Evolutionary conservation across 768 basidiomycete genomes (phyloP), one percentile per base, ranked within the genome.

Genomic region (Russula sp.): DNA sequence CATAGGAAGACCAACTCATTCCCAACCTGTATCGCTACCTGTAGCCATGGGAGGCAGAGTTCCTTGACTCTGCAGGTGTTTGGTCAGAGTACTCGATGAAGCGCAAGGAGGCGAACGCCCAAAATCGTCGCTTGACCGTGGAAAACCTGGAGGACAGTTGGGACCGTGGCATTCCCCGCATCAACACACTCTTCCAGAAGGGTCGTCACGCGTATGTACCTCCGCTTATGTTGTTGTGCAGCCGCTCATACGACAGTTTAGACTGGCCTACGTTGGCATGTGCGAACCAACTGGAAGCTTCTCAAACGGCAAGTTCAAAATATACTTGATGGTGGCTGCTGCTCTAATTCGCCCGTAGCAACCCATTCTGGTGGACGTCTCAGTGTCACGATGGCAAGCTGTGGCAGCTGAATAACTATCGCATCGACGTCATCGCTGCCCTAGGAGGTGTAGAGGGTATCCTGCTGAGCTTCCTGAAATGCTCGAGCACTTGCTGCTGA

Each of bases 41-140:
- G 13, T 92, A 96, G 69, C 94, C 95, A 10, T 98, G 95, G 95
- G 93, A 96, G 72, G 91, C 94, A 0, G 95, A 98, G 73, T 98
- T 99, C 79, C 74, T 97, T 63, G 97, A 99, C 72, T 98, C 95
- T 2, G 95, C 95, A 44, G 93, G 97, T 69, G 97, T 99, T 45
- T 99, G 97, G 97, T 92, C 89, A 0, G 97, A 99, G 74, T 99
- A 99, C 74, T 95, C 96, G 0, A 91, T 98, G 94, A 99, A 98
- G 81, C 80, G 97, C 69, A 98, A 98, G 75, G 97, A 99, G 73
- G 97, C 97, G n/a, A 97, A 94, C 67, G 96, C 97, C 1, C 94
- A 97, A 73, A 98, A 98, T 76, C 88, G 96, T 60, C 88, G 97
- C 16, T 80, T 99, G 59, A 99, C 97, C 2, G 79, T 99, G 20